Conservation (phyloP, 208 protist genomes). For the Acanthamoeba healyi region DNA sequence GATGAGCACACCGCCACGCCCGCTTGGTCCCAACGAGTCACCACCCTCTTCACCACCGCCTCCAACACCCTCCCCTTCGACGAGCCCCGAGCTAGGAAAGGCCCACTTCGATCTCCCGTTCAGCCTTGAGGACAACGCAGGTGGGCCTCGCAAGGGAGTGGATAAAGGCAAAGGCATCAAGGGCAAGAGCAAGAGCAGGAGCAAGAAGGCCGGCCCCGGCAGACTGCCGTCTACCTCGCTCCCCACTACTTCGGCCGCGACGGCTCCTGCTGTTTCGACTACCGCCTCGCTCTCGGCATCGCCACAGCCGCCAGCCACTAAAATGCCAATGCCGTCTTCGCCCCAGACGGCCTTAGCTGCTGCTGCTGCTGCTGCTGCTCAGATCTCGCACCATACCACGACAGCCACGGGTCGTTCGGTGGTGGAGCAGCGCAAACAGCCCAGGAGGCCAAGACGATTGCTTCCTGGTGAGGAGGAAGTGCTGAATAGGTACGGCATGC, state of each 20-base stretch:
- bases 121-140: neutral
- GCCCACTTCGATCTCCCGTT: slow-evolving; percentile 32
- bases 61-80: slow-evolving; percentile 57
- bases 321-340: neutral
- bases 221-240: neutral
- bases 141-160: neutral
- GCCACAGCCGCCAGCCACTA: neutral
- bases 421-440: neutral
- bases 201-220: neutral
- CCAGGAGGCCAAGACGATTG: slow-evolving; percentile 10
- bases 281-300: neutral
- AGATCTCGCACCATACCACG: neutral
- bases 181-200: neutral
- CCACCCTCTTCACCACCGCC: slow-evolving; percentile 59
- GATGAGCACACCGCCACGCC: neutral
- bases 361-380: no score
- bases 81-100: slow-evolving; percentile 26
- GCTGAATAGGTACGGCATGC: slow-evolving; percentile 52
- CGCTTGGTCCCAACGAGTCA: neutral
- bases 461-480: slow-evolving; percentile 71
- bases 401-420: neutral
- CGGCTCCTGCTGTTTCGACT: neutral
- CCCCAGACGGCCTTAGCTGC: neutral
- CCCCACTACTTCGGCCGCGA: no score
- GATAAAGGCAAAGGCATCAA: slow-evolving; percentile 20